Conservation (phyloP, 164 flowering plant genomes). For the Sextonia rubra region DNA sequence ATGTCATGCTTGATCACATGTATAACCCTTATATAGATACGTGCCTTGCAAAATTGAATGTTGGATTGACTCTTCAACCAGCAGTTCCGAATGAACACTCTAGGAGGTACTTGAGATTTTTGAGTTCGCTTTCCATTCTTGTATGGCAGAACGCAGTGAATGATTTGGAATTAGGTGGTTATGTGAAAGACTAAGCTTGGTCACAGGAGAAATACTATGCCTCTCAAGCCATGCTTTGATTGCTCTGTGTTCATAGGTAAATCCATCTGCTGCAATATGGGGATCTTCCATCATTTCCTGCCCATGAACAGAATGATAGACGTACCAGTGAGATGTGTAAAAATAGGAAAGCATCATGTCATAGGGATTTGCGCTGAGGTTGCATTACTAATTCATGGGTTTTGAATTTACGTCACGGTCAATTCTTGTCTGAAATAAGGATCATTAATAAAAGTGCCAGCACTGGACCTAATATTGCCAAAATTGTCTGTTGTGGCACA, state of each 20-base stretch:
- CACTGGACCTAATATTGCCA: too few relatives aligned
- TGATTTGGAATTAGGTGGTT: constrained; percentile 46
- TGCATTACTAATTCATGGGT: too few relatives aligned
- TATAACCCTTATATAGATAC: neutral
- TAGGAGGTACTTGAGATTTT: neutral
- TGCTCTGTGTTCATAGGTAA: constrained; percentile 67
- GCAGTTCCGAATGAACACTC: neutral
- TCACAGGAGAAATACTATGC: constrained; percentile 56
- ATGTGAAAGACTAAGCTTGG: constrained; percentile 47
- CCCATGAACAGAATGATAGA: constrained; percentile 3
- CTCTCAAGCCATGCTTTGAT: constrained; percentile 71
- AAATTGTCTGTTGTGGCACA: too few relatives aligned
- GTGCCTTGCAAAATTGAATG: neutral
- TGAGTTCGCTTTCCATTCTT: constrained; percentile 45
- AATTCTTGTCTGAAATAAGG: too few relatives aligned
- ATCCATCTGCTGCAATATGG: constrained; percentile 75
- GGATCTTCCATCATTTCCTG: constrained; percentile 85
- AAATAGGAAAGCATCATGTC: neutral
- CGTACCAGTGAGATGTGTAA: neutral
- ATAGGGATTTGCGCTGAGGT: neutral
- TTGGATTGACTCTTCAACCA: neutral
- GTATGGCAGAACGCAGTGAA: constrained; percentile 56
- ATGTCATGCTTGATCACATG: too few relatives aligned
- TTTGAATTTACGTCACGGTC: too few relatives aligned
- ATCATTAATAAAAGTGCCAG: too few relatives aligned